Percentiles rank a stretch among this genome's conserved stretches.
These are phyloP conservation scores for Microsporum canis DNA, from an alignment of 2,329 filamentous ascomycete genomes.

Conservation along the genomic window DNA sequence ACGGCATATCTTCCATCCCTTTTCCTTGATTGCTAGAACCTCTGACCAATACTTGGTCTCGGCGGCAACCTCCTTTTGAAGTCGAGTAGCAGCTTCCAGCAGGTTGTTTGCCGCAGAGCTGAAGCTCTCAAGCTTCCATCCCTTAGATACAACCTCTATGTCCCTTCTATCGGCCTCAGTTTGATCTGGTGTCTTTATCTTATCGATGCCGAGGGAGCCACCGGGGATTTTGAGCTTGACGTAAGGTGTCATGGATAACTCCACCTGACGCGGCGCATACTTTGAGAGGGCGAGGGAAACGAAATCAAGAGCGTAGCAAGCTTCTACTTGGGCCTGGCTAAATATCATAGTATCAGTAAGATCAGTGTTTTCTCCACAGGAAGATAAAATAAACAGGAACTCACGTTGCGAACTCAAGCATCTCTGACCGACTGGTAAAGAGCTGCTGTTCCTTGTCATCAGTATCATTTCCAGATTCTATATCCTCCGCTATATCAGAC, in stretches of 20 bases:
- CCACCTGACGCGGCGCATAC: slow-evolving; percentile 58
- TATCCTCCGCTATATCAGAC: slow-evolving; percentile 30
- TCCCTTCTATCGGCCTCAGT: slow-evolving; percentile 46
- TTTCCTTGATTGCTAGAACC: slow-evolving; percentile 65
- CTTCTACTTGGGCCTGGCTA: slow-evolving; percentile 37
- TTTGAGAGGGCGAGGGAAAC: slow-evolving; percentile 76
- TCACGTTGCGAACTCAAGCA: slow-evolving; percentile 34
- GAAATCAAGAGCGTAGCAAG: slow-evolving; percentile 63
- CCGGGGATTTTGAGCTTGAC: slow-evolving; percentile 61
- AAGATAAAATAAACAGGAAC: slow-evolving; percentile 10
- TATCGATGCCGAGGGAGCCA: slow-evolving; percentile 60
- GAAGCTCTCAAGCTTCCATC: slow-evolving; percentile 69
- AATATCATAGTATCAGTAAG: neutral
- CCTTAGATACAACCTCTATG: slow-evolving; percentile 44
- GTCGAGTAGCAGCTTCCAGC: slow-evolving; percentile 55
- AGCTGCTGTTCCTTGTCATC: slow-evolving; percentile 32
- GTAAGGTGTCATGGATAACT: slow-evolving; percentile 56
- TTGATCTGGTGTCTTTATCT: slow-evolving; percentile 50
- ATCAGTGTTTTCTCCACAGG: neutral
- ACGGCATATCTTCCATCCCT: slow-evolving; percentile 75
- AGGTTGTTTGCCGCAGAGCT: slow-evolving; percentile 64
- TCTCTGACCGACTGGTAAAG: slow-evolving; percentile 36
- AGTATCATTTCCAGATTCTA: slow-evolving; percentile 23
- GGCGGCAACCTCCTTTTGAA: slow-evolving; percentile 64
- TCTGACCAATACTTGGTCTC: slow-evolving; percentile 87